Evolutionary conservation across 1,284 basidiomycete species (phyloP), one percentile per base, ranked within the genome.

Genomic region (Ceratobasidium sp.): DNA sequence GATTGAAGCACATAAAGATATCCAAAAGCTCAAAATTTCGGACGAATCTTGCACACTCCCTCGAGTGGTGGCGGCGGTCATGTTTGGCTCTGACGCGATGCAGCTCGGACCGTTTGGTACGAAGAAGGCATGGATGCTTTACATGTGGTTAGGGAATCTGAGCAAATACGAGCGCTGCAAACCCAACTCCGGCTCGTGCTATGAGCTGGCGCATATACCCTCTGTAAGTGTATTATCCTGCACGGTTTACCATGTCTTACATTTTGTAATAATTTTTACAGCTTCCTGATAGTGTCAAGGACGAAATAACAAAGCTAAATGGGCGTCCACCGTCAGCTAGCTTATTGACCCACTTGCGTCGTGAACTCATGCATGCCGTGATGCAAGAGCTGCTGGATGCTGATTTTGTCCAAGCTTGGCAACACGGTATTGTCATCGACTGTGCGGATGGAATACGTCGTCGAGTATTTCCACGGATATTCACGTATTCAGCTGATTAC

Each of bases 1-100:
- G 45, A 6, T 62, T 30, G 45, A 62, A 3, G 60, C 41, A 23
- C 60, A 62, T 28, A 32, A 46, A 9, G 60, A 62, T 41, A 30
- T 62, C n/a, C 60, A 62, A 48, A 45, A 46, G 23, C 28, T 62
- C 14, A 28, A 46, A 32, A 41, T 62, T 14, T 30, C 55, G 5
- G 75, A 77, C 26, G 73, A 76, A 5, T 76, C 74, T 1, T 77
- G 77, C 55, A 62, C 74, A 1, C 76, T 79, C 0, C 78, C 80
- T 57, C 34, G 62, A 0, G 73, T 77, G 1, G 74, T 82, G 8
- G 76, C 76, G 0, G 74, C 73, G 0, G 61, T 83, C 3, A 80
- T 81, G 77, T 55, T 82, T 14, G 81, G 78, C 74, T 83, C 81
- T 0, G 81, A 83, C 72, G 75, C 77, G 1, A 82, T 79, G 0